Evolutionary conservation across 345 rosid genomes (phyloP), one percentile per base, ranked within the genome.

Genomic region (Microcos paniculata): DNA sequence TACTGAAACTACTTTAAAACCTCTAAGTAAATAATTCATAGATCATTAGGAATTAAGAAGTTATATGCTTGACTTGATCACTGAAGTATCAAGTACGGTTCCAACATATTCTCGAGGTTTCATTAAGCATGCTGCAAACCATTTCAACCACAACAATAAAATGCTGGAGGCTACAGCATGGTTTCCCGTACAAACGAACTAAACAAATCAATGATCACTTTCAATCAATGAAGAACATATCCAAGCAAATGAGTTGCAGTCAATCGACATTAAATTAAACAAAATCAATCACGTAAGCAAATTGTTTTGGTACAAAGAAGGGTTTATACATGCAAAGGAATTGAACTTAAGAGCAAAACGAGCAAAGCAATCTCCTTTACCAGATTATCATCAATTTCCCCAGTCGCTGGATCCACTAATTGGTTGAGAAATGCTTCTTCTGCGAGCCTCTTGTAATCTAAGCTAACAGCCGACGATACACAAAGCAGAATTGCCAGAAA

Each of bases 361-460:
- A 68, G 73, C 31, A 74, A 62, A 43, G 58, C 33, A 48, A 28
- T 31, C 55, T 40, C 52, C 43, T 75, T 67, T 88, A 96, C 99
- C 92, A 72, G 73, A 65, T 80, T 71, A 40, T 83, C 77, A 74
- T 90, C 84, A 69, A 81, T 80, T 88, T 83, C 76, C 71, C 90
- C 83, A 23, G 86, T 87, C 26, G 75, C 83, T 23, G 85, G 92
- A 76, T 88, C 82, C 33, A 81, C 74, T 79, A 88, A 76, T 71
- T 80, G 85, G 72, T 78, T 74, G 46, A 73, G 78, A 68, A 83
- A 73, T 72, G 56, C 77, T 79, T 85, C 89, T 77, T 92, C 89
- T 77, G 77, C 78, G 3, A 26, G 31, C 56, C 46, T 65, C 9
- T 18, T 56, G 52, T 53, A 23, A 24, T 56, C 78, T 33, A n/a